Percentiles rank a stretch among this genome's conserved stretches.
Evolutionary conservation across 305 asterid species (phyloP).

Genomic region (Caryopteris hybrid): DNA sequence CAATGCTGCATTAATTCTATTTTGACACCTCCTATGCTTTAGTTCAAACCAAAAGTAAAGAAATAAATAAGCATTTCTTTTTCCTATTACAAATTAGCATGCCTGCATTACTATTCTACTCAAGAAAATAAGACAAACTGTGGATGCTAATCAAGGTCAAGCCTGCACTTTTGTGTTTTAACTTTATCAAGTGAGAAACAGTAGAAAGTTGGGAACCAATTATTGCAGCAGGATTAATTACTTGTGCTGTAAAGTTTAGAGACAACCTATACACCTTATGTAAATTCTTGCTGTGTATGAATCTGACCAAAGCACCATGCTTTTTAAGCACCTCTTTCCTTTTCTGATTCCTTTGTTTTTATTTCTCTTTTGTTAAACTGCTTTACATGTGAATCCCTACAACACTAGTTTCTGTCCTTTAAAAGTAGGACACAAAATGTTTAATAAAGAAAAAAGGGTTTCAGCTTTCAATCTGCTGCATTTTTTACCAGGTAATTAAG

Average conservation of each 20-base stretch:
- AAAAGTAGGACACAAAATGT: slow-evolving; percentile 26
- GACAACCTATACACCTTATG: slow-evolving; percentile 33
- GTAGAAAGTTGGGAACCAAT: no score
- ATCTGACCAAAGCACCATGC: slow-evolving; percentile 24
- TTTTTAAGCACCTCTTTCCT: not conserved
- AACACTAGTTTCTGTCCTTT: slow-evolving; percentile 30
- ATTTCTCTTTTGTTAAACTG: not conserved
- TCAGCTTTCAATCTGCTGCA: no score
- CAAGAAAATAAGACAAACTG: slow-evolving; percentile 24
- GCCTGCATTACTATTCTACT: not conserved
- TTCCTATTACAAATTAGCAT: no score
- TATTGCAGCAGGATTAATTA: no score
- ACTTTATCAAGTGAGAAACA: no score
- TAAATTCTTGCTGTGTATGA: slow-evolving; percentile 30
- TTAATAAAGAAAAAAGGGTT: no score
- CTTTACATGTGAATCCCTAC: slow-evolving; percentile 19
- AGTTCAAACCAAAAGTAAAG: no score
- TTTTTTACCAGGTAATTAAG: no score
- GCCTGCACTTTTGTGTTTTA: not conserved
- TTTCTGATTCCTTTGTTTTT: not conserved
- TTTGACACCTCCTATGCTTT: no score
- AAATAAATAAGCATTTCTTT: no score
- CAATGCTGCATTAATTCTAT: slow-evolving; percentile 40
- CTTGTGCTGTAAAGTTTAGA: slow-evolving; percentile 21
- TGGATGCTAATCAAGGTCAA: slow-evolving; percentile 19